Base-by-base conservation (phyloP, 202 grass and related monocot genomes). In the Panicum hallii region DNA sequence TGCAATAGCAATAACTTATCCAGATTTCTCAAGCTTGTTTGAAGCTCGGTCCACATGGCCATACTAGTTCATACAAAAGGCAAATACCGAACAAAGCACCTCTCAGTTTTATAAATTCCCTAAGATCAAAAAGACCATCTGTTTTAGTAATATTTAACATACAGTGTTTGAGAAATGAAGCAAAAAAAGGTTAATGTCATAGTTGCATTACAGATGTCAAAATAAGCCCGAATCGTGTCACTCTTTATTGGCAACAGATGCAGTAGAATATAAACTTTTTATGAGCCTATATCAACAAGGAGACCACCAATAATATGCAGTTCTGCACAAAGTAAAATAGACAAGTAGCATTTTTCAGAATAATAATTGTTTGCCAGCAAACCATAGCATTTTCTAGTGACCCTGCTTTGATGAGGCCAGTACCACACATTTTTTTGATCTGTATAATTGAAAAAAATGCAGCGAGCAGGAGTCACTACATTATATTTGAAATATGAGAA, bases 341-440 rank as follows among this genome's bases (percentile, higher is more conserved):
- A 86, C 9, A 54, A 87, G 16, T 19, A 77, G 44, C 5, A 34
- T 50, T 79, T 79, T 78, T 41, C 52, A 83, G 62, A 23, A 75
- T 54, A 52, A 60, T 73, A 67, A 38, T 38, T 69, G 6, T 71
- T 82, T 72, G 90, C 96, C 93, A 96, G 90, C 93, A 99, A 88
- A 98, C 93, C 83, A 92, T 88, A 79, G 95, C 93, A 93, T 95
- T 98, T 85, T 90, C 91, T 82, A 76, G 43, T 30, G 91, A 94
- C 76, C 96, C 96, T 86, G 93, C 96, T 91, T 94, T 92, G 77
- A 95, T 94, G n/a, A 99, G 91, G 16, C 93, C 90, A 88, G 86
- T 88, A 55, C 12, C 38, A 78, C 81, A 44, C 82, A 99, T 80
- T 78, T 87, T 82, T 87, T 94, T 77, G 66, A 94, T 86, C 96